A percentile compares a stretch with the other conserved stretches of the same genome.
Conservation (phyloP, 1,139 yeast genomes). For the Nakaseomyces delphensis region DNA sequence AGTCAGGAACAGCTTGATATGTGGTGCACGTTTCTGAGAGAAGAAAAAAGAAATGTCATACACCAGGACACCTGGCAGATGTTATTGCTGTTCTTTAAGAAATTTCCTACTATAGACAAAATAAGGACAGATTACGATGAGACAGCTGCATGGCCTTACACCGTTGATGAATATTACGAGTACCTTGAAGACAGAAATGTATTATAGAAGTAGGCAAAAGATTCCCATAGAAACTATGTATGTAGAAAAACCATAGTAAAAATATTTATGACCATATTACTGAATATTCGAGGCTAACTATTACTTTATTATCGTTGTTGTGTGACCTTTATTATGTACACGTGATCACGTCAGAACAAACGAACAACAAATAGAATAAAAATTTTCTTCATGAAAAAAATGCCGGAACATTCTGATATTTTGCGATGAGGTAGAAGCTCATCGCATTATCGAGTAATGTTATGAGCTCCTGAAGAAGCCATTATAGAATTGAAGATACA, state of each 20-base stretch:
- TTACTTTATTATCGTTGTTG: too few species aligned
- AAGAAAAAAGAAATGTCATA: constrained; percentile 33
- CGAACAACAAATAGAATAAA: not conserved
- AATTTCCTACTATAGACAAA: constrained; percentile 43
- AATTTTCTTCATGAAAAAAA: not conserved
- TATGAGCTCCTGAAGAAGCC: not conserved
- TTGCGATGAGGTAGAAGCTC: constrained; percentile 4
- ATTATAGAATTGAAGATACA: too few species aligned
- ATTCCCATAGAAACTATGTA: too few species aligned
- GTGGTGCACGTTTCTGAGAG: constrained; percentile 23
- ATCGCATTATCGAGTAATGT: not conserved
- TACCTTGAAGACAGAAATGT: constrained; percentile 30
- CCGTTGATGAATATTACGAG: constrained; percentile 78
- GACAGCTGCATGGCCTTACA: constrained; percentile 84
- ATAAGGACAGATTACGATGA: constrained; percentile 55
- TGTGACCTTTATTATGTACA: too few species aligned
- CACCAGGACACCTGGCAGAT: constrained; percentile 79
- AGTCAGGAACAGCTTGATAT: constrained; percentile 34
- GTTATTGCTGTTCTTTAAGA: constrained; percentile 59
- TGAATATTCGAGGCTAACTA: too few species aligned
- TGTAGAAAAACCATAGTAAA: not conserved
- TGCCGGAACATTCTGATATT: not conserved
- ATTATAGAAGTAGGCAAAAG: too few species aligned
- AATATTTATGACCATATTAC: not conserved
- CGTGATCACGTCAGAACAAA: not conserved